Evolutionary conservation across 1,284 basidiomycete species (phyloP), one percentile per base, ranked within the genome.

Genomic region (Fistulinella cinereoalba): DNA sequence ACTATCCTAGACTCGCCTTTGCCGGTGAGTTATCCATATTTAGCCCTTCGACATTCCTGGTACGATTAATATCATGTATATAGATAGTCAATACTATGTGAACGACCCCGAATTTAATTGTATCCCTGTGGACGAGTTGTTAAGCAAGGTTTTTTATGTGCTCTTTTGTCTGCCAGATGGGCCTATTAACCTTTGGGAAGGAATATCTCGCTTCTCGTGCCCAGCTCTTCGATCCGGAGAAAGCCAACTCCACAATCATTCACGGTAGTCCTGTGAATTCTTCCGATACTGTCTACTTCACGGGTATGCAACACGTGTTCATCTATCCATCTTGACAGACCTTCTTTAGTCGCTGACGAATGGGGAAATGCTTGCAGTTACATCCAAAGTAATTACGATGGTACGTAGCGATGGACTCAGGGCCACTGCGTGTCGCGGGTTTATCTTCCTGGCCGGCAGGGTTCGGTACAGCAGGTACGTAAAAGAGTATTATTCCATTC

Each of bases 301-400:
- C 88, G 18, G 88, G 86, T 85, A 60, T 41, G 66, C 18, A 41
- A 3, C 11, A 19, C 39, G 13, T 16, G 18, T 8, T 11, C 6
- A 23, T 29, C 32, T 22, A 46, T 41, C 22, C 21, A 11, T 16
- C 40, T 27, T 43, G 7, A 37, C 36, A 43, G 19, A 49, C 41
- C 23, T 39, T 19, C 29, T 29, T 51, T 41, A 87, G 88, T 92
- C 2, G 78, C 86, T 6, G 92, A 95, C 62, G 81, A 87, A 59
- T 88, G 89, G 78, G 94, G 94, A 5, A 97, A 97, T 65, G 89
- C 92, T 2, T 96, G 92, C 68, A 94, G 90, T 53, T 97, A 87
- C 65, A 98, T 98, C 52, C 90, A 93, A 65, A 93, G 90, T 56
- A 96, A 95, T 65, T 96, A 92, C 65, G 81, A 83, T 50, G 87